A percentile compares a stretch with the other conserved stretches of the same genome.
phyloP scores from a whole-genome alignment of 192 early-diverging fungal genomes.

The Podila verticillata region DNA sequence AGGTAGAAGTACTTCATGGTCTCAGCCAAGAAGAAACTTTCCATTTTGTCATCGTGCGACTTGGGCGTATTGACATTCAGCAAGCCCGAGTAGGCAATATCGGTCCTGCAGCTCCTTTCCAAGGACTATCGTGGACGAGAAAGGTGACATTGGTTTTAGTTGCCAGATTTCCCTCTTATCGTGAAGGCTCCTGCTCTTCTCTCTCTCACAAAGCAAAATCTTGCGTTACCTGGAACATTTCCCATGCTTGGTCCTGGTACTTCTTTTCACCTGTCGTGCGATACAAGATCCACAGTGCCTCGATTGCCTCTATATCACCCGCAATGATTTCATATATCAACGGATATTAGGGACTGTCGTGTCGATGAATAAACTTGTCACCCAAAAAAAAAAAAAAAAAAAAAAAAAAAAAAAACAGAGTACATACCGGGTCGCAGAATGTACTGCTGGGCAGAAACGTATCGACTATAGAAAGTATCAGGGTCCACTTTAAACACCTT shows the following conservation, averaged over 20 bases:
- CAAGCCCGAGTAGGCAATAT: constrained; percentile 54
- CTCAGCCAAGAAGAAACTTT: constrained; percentile 16
- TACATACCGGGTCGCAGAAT: constrained; percentile 4
- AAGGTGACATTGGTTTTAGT: no score
- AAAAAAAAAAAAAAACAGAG: not conserved
- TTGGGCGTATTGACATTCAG: constrained; percentile 29
- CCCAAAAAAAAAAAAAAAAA: not conserved
- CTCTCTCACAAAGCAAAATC: not conserved
- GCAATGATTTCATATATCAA: not conserved
- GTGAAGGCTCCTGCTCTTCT: not conserved
- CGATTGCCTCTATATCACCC: constrained; percentile 61
- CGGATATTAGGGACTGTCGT: not conserved
- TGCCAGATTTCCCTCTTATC: not conserved
- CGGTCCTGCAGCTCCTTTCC: constrained; percentile 46
- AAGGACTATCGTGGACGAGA: constrained; percentile 20
- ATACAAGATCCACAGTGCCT: constrained; percentile 74
- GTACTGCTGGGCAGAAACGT: not conserved
- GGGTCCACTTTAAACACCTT: not conserved
- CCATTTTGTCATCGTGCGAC: constrained; percentile 49
- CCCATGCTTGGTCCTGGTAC: constrained; percentile 73
- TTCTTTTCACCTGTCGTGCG: constrained; percentile 65
- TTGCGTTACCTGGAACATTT: constrained; percentile 56
- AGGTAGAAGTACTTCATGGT: no score
- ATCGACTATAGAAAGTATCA: not conserved
- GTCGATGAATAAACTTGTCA: no score